Conservation (phyloP, 805 yeast species). For the Blastobotrys peoriensis region DNA sequence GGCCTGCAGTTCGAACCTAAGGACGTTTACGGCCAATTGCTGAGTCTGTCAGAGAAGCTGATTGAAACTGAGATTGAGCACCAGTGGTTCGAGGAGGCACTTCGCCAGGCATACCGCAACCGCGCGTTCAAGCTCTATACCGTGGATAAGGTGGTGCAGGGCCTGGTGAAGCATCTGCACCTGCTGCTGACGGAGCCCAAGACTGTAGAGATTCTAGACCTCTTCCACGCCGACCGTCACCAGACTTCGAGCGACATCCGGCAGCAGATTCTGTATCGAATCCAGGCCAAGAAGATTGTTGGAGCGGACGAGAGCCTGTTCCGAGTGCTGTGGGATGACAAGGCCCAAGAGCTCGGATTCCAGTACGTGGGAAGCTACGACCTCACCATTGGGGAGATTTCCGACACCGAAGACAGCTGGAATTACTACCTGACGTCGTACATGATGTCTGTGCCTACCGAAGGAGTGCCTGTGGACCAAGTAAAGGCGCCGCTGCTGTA, state of each 20-base stretch:
- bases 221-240: slow-evolving; percentile 78
- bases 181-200: slow-evolving; percentile 71
- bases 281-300: slow-evolving; percentile 79
- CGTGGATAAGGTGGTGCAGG: slow-evolving; percentile 84
- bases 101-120: slow-evolving; percentile 92
- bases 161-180: slow-evolving; percentile 80
- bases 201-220: slow-evolving; percentile 69
- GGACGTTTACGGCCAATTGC: slow-evolving; percentile 61
- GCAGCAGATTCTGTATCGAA: slow-evolving; percentile 84
- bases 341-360: slow-evolving; percentile 49
- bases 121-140: slow-evolving; percentile 91
- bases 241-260: slow-evolving; percentile 62
- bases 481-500: slow-evolving; percentile 76
- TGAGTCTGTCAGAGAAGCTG: slow-evolving; percentile 63
- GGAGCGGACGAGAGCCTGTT: slow-evolving; percentile 88
- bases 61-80: slow-evolving; percentile 90
- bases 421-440: slow-evolving; percentile 90
- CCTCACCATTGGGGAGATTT: slow-evolving; percentile 67
- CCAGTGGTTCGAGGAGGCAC: slow-evolving; percentile 89
- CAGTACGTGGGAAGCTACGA: slow-evolving; percentile 72
- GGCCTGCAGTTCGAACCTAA: slow-evolving; percentile 54
- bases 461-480: slow-evolving; percentile 77
- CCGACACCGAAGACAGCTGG: slow-evolving; percentile 74
- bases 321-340: slow-evolving; percentile 66
- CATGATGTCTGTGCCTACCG: slow-evolving; percentile 94